Evolutionary conservation across 352 stramenopile genomes (phyloP).

Genomic region (Pythium periplocum): DNA sequence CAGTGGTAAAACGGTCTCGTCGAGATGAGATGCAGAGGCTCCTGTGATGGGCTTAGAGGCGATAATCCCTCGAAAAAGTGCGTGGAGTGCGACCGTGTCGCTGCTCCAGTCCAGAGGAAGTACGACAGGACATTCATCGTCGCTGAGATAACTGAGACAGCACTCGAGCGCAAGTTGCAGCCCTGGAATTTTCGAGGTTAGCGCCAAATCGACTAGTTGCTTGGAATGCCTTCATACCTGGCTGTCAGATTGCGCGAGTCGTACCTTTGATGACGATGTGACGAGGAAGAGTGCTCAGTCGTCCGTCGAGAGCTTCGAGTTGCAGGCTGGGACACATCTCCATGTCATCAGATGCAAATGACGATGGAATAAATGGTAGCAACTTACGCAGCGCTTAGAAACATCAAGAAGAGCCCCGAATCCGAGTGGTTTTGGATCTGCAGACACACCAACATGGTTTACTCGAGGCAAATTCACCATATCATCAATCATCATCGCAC

Average conservation of each 20-base stretch:
- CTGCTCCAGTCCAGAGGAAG: slow-evolving; percentile 40
- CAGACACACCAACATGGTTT: not conserved
- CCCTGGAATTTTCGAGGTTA: slow-evolving; percentile 14
- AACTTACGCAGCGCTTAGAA: slow-evolving; percentile 25
- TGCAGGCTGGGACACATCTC: slow-evolving; percentile 22
- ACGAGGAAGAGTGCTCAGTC: slow-evolving; percentile 22
- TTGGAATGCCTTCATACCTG: too few relatives aligned
- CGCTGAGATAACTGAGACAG: slow-evolving; percentile 39
- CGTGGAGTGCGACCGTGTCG: slow-evolving; percentile 22
- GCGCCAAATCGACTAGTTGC: too few relatives aligned
- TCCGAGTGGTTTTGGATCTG: slow-evolving; percentile 33
- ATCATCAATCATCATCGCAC: slow-evolving; percentile 4
- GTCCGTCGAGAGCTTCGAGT: slow-evolving; percentile 33
- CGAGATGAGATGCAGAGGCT: slow-evolving; percentile 1
- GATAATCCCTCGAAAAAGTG: slow-evolving; percentile 40
- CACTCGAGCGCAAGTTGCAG: slow-evolving; percentile 42
- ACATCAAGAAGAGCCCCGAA: slow-evolving; percentile 35
- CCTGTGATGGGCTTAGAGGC: slow-evolving; percentile 26
- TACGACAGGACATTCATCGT: slow-evolving; percentile 33
- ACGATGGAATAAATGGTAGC: not conserved
- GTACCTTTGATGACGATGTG: slow-evolving; percentile 26
- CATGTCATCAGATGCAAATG: not conserved
- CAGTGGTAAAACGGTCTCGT: slow-evolving; percentile 26
- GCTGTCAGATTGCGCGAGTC: not conserved
- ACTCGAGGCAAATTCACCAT: not conserved